Percentiles rank a stretch among this genome's conserved stretches.
Conservation (phyloP, 192 early-diverging fungal species). For the Coemansia aciculifera region DNA sequence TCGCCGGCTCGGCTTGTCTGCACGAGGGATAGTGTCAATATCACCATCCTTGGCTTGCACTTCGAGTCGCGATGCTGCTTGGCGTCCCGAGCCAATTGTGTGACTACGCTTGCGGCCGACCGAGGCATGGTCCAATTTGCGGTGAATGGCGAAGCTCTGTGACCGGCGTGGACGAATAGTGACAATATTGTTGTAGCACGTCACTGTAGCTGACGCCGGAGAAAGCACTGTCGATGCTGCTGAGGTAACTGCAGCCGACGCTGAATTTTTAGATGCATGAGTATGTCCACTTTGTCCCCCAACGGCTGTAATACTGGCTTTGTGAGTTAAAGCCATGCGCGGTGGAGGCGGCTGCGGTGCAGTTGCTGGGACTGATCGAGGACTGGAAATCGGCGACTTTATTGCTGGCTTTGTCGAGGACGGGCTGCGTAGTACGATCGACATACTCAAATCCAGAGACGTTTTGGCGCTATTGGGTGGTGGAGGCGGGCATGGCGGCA, state of each 20-base stretch:
- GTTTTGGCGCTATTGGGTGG: constrained; percentile 24
- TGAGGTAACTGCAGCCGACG: not conserved
- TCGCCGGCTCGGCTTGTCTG: constrained; percentile 27
- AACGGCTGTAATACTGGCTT: constrained; percentile 48
- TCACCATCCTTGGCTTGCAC: not conserved
- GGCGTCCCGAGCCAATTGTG: constrained; percentile 42
- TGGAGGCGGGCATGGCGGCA: not conserved
- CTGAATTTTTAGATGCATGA: not conserved
- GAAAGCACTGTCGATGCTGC: not conserved
- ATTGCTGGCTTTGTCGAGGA: constrained; percentile 29
- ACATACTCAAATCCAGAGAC: constrained; percentile 38
- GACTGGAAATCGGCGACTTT: constrained; percentile 16
- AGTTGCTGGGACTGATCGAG: not conserved
- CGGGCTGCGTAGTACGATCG: constrained; percentile 50
- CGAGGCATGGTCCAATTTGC: constrained; percentile 31
- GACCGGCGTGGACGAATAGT: constrained; percentile 46
- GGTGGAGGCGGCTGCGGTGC: constrained; percentile 8
- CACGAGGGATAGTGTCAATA: constrained; percentile 15
- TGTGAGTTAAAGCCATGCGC: constrained; percentile 33
- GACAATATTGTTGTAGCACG: constrained; percentile 14
- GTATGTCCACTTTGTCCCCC: constrained; percentile 17
- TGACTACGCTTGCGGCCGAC: constrained; percentile 42
- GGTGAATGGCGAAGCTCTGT: constrained; percentile 40
- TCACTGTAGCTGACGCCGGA: not conserved
- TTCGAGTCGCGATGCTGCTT: constrained; percentile 13